These are phyloP conservation scores for Ochetophila trinervis DNA, from an alignment of 306 rosid species.

Conservation along the genomic window DNA sequence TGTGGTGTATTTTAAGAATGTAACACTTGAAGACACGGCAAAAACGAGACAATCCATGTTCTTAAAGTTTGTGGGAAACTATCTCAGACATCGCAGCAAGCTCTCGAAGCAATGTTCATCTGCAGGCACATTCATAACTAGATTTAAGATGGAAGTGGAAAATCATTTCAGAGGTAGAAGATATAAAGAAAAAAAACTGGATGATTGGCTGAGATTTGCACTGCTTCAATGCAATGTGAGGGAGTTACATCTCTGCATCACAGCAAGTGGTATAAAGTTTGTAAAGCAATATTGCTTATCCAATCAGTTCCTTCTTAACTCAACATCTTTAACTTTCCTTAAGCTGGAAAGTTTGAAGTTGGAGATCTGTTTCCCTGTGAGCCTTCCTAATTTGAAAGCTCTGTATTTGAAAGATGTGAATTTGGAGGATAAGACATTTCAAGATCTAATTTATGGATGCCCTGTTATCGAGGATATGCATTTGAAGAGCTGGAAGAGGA, in stretches of 20 bases:
- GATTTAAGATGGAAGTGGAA: not conserved
- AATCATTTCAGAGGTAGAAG: not conserved
- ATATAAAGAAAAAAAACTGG: too few species aligned
- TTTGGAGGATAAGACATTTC: not conserved
- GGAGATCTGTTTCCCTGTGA: not conserved
- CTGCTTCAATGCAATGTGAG: not conserved
- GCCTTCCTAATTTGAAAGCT: constrained; percentile 7
- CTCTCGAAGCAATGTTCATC: too few species aligned
- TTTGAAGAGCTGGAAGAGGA: too few species aligned
- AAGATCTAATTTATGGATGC: not conserved
- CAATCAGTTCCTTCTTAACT: not conserved
- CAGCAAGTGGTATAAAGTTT: not conserved
- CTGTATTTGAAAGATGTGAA: not conserved
- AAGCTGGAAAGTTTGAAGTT: not conserved
- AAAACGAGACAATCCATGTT: too few species aligned
- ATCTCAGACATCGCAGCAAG: too few species aligned
- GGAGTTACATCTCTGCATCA: not conserved
- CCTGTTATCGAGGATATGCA: not conserved
- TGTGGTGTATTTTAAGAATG: not conserved
- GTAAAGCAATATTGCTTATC: not conserved
- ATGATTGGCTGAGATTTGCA: constrained; percentile 4
- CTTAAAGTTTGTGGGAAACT: too few species aligned
- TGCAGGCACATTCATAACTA: not conserved
- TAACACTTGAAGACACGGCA: not conserved
- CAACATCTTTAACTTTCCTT: constrained; percentile 1